A percentile compares a stretch with the other conserved stretches of the same genome.
phyloP scores from a whole-genome alignment of 2,329 filamentous ascomycete species.

The Ophiostoma populinum region DNA sequence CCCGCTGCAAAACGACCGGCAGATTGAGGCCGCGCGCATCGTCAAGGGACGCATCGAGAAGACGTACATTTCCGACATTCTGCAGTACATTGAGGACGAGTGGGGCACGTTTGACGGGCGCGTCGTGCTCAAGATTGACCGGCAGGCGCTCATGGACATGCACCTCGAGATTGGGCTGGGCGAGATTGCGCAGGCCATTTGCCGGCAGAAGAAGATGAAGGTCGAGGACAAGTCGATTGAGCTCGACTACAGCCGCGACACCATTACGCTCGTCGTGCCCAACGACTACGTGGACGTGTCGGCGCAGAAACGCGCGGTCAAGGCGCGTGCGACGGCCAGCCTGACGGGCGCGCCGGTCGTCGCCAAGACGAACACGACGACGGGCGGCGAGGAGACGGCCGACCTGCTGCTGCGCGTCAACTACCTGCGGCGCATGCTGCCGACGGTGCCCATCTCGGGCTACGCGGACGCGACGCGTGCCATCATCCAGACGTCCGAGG shows the following conservation, averaged over 20 bases:
- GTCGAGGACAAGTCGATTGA: constrained; percentile 39
- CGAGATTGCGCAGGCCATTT: constrained; percentile 63
- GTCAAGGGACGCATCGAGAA: constrained; percentile 93
- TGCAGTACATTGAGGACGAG: constrained; percentile 69
- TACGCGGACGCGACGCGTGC: constrained; percentile 74
- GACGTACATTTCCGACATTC: constrained; percentile 70
- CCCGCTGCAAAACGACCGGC: constrained; percentile 56
- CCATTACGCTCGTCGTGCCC: constrained; percentile 57
- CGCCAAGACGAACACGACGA: constrained; percentile 22
- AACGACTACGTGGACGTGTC: constrained; percentile 33
- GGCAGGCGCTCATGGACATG: constrained; percentile 58
- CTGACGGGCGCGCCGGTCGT: constrained; percentile 18
- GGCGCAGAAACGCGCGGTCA: constrained; percentile 27
- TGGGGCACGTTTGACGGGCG: constrained; percentile 66
- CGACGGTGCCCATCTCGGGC: constrained; percentile 72
- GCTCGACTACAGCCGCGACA: constrained; percentile 40
- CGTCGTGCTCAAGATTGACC: constrained; percentile 68
- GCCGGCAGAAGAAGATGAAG: constrained; percentile 69
- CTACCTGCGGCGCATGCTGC: constrained; percentile 65
- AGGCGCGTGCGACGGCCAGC: constrained; percentile 26
- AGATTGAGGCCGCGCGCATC: constrained; percentile 66
- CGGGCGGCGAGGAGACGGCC: constrained; percentile 28
- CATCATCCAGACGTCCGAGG: constrained; percentile 69
- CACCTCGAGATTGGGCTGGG: constrained; percentile 60
- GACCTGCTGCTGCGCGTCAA: constrained; percentile 66